Base-by-base conservation (phyloP, 805 yeast genomes). In the Candida arabinofermentans region DNA sequence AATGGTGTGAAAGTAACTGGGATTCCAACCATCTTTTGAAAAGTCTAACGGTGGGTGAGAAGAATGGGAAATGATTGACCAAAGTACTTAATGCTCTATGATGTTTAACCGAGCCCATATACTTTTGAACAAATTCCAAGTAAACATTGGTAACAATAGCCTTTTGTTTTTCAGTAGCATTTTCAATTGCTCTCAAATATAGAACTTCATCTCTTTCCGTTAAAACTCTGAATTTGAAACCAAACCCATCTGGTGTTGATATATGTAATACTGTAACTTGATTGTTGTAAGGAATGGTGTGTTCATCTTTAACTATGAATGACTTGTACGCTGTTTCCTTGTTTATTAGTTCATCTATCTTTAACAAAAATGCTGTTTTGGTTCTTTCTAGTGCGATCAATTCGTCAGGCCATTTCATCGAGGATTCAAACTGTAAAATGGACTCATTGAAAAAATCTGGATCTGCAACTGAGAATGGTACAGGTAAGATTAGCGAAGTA, bases 381-480 rank as follows among this genome's bases (percentile, higher is more conserved):
- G 96, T 84, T 55, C 84, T 82, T 61, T 93, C 98, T 41, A 89
- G 66, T 2, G 96, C 89, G 30, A 72, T 66, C 5, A 88, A 60
- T 59, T 93, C 96, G 62, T 86, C 95, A 2, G 99, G 99, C 99
- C 99, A 93, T 60, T 81, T 80, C n/a, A 77, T 73, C 2, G 96
- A 86, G 3, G 86, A 70, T 65, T 93, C 99, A 61, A 93, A 87
- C 62, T 90, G 96, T 27, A 93, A 59, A 8, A 93, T 72, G 13
- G 83, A 81, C 34, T 86, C 90, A 53, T 84, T 86, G 70, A 87
- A 79, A 57, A 84, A 86, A 55, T 84, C 86, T 4, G 88, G 89
- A 51, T 75, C 80, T 2, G 86, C 72, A 24, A 72, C 70, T 7
- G 91, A 88, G 69, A 77, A 84, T 27, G 96, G 95, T 30, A 79